Evolutionary conservation across 2,329 filamentous ascomycete genomes (phyloP).

Genomic region (Fusarium sp.): DNA sequence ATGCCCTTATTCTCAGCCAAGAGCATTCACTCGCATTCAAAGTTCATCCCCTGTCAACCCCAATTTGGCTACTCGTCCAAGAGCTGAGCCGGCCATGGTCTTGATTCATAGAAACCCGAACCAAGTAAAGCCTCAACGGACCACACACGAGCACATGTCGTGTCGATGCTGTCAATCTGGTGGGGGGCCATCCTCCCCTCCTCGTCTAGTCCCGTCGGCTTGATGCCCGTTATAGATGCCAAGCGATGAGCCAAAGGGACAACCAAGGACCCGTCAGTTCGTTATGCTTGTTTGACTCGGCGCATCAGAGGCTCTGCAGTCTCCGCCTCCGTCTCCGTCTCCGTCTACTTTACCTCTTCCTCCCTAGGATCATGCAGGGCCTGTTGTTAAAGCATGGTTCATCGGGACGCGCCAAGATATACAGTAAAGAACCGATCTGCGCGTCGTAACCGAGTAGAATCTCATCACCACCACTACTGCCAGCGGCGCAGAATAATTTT

Average conservation of each 20-base stretch:
- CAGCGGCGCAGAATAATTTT: conserved; percentile 1
- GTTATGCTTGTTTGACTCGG: conserved; percentile 33
- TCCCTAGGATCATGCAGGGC: conserved; percentile 17
- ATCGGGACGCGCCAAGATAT: conserved; percentile 8
- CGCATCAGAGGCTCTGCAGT: conserved; percentile 18
- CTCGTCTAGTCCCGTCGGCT: conserved; percentile 11
- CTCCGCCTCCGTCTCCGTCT: conserved; percentile 17
- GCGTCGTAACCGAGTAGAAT: background rate
- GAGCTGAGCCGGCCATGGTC: background rate
- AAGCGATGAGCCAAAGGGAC: conserved; percentile 12
- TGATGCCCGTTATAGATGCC: conserved; percentile 27
- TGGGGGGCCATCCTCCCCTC: conserved; percentile 13
- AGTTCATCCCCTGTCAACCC: background rate
- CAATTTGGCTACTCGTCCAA: conserved; percentile 12
- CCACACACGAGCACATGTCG: background rate
- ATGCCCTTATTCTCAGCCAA: background rate
- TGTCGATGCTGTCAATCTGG: background rate
- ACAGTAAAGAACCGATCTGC: background rate
- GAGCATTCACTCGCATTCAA: background rate
- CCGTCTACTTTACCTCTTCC: conserved; percentile 4
- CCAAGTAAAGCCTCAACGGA: conserved; percentile 3
- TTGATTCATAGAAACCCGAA: conserved; percentile 12
- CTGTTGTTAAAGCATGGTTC: conserved; percentile 4
- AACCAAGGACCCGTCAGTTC: background rate
- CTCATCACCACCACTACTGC: conserved; percentile 1